A percentile compares a stretch with the other conserved stretches of the same genome.
These are phyloP conservation scores for Xylariaceae sp. DNA, from an alignment of 2,329 filamentous ascomycete genomes.

Conservation along the genomic window DNA sequence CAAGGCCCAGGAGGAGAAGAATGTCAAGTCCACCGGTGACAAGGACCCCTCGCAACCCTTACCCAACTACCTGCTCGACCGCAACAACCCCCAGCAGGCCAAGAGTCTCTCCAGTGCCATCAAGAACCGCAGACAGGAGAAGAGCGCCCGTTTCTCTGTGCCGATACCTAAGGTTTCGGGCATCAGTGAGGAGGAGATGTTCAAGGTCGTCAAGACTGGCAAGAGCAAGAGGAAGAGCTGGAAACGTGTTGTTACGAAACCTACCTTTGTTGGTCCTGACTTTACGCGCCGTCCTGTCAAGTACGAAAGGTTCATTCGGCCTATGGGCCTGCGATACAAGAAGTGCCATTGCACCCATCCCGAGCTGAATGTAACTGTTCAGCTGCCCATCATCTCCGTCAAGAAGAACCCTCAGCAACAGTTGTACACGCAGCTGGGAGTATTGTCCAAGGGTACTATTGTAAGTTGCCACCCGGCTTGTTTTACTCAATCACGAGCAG, in stretches of 20 bases:
- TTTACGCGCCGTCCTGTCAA: constrained; percentile 85
- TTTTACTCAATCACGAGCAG: constrained; percentile 4
- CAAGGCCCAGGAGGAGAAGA: constrained; percentile 90
- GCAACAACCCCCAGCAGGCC: constrained; percentile 55
- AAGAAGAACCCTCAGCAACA: constrained; percentile 77
- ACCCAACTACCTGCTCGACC: constrained; percentile 90
- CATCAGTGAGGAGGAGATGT: constrained; percentile 82
- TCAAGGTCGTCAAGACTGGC: constrained; percentile 85
- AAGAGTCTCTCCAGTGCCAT: constrained; percentile 79
- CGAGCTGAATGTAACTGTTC: constrained; percentile 56
- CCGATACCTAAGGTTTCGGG: constrained; percentile 91
- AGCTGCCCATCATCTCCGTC: constrained; percentile 70
- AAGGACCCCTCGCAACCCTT: constrained; percentile 78
- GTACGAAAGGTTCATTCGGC: constrained; percentile 62
- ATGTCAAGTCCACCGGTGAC: constrained; percentile 79
- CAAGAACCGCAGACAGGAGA: constrained; percentile 93
- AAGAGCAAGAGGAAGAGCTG: constrained; percentile 85
- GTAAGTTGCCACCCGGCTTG: background rate
- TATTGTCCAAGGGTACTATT: constrained; percentile 53
- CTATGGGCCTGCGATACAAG: constrained; percentile 70
- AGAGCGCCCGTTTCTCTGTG: constrained; percentile 88
- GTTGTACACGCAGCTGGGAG: constrained; percentile 87
- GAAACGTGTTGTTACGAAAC: constrained; percentile 60
- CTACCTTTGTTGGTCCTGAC: constrained; percentile 57
- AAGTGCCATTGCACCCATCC: constrained; percentile 73